phyloP scores from a whole-genome alignment of 306 rosid genomes.

The Gynostemma pentaphyllum region DNA sequence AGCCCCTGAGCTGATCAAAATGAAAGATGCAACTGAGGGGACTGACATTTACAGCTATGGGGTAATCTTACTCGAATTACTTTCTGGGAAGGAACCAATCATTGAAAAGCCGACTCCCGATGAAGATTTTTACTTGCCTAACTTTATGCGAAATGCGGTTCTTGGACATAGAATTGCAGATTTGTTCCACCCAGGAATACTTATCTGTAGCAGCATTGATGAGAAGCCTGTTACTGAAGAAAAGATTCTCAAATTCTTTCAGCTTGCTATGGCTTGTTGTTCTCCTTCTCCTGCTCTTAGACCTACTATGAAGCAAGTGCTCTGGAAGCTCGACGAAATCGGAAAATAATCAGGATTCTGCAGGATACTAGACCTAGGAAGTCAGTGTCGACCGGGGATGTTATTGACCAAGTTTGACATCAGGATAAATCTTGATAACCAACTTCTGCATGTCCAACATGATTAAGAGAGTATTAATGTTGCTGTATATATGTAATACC shows the following conservation, averaged over 20 bases:
- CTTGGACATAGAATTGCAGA: constrained; percentile 65
- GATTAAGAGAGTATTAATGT: constrained; percentile 3
- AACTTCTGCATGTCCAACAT: constrained; percentile 6
- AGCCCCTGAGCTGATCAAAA: constrained; percentile 87
- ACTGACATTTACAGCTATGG: constrained; percentile 76
- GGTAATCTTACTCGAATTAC: constrained; percentile 66
- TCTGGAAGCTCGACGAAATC: constrained; percentile 72
- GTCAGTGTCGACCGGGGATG: background rate
- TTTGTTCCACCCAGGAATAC: constrained; percentile 70
- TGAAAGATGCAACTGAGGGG: constrained; percentile 64
- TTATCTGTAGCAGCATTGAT: constrained; percentile 28
- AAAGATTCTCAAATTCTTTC: constrained; percentile 62
- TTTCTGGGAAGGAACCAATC: constrained; percentile 90
- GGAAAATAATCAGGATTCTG: constrained; percentile 18
- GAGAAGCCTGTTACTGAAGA: constrained; percentile 42
- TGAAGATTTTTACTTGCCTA: constrained; percentile 78
- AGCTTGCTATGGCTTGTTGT: constrained; percentile 93
- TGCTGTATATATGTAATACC: constrained; percentile 4
- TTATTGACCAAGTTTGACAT: background rate
- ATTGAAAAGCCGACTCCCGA: constrained; percentile 72
- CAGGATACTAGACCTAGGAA: background rate
- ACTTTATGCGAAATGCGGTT: constrained; percentile 68
- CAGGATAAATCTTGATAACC: background rate
- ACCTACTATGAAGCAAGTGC: constrained; percentile 67
- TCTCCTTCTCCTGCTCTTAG: constrained; percentile 83